Base-by-base conservation (phyloP, 2,329 filamentous ascomycete species). In the Davidsoniella virescens region DNA sequence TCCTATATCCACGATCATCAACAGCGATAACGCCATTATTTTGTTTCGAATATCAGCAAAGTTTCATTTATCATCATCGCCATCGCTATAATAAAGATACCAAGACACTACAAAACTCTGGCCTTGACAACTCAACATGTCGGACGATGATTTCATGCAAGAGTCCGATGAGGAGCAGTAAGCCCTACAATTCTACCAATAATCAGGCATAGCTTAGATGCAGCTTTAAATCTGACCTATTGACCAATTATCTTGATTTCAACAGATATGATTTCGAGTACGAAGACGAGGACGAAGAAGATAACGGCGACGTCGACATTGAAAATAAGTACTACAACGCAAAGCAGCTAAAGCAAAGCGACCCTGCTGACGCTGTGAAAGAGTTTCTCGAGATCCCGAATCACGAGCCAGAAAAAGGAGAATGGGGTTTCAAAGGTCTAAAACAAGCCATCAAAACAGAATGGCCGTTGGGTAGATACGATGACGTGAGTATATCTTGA, bases 281-380 rank as follows among this genome's bases (percentile, higher is more conserved):
- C 66, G 90, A 95, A 63, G 92, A 81, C 53, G 87, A 87, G 56
- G 87, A 94, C 51, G 87, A 92, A 45, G 85, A 93, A 41, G 82
- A 94, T 52, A 79, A 76, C 29, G 87, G 82, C 52, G 87, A 95
- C 63, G 84, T 95, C 59, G 87, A 90, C 57, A 93, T 96, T 63
- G 92, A 98, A 65, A 98, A 98, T 71, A 95, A 94, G 69, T 98
- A 98, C 71, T 98, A 96, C 74, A 96, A 95, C 67, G 92, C 92
- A 41, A 98, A 98, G 68, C 90, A 96, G 68, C 80, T 94, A 63
- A 98, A 96, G 70, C 72, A 73, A 41, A 81, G 82, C 55, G 87
- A 88, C 52, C 87, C 90, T 0, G 78, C 92, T 60, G 87, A 87
- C 58, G 92, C 92, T 2, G 84, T 98, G 51, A 78, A 81, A 36